A percentile compares a stretch with the other conserved stretches of the same genome.
Evolutionary conservation across 108 stramenopile species (phyloP).

Genomic region (Cyclotella baltica): DNA sequence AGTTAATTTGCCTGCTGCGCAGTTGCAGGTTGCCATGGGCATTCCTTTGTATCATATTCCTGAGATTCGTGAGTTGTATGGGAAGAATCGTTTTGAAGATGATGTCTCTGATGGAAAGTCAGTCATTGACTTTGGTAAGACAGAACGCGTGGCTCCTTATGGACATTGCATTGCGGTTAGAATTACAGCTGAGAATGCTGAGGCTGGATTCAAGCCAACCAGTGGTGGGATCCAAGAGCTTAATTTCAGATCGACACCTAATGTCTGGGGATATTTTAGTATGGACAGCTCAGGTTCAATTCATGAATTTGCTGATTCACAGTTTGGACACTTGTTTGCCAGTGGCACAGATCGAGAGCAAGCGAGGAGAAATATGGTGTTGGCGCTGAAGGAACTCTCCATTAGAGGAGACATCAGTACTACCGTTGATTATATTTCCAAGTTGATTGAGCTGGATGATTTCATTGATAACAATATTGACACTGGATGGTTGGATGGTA

Average conservation of each 20-base stretch:
- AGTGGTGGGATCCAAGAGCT: slow-evolving; percentile 96
- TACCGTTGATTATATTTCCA: slow-evolving; percentile 97
- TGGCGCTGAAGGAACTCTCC: slow-evolving; percentile 96
- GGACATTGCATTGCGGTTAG: slow-evolving; percentile 98
- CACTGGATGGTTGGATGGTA: slow-evolving; percentile 98
- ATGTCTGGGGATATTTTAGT: slow-evolving; percentile 99
- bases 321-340: slow-evolving; percentile 99
- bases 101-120: slow-evolving; percentile 67
- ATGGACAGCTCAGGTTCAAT: slow-evolving; percentile 98
- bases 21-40: slow-evolving; percentile 99
- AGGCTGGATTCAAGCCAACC: slow-evolving; percentile 98
- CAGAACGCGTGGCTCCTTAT: slow-evolving; percentile 63
- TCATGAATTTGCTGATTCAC: slow-evolving; percentile 99
- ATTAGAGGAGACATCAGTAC: slow-evolving; percentile 99
- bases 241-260: slow-evolving; percentile 97
- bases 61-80: slow-evolving; percentile 94
- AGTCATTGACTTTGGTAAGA: slow-evolving; percentile 78
- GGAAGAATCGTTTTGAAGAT: slow-evolving; percentile 85
- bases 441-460: slow-evolving; percentile 94
- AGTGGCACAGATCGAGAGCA: slow-evolving; percentile 93
- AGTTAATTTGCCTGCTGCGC: slow-evolving; percentile 97
- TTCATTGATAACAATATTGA: slow-evolving; percentile 95
- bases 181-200: slow-evolving; percentile 99
- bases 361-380: slow-evolving; percentile 95
- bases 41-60: slow-evolving; percentile 97